A percentile compares a stretch with the other conserved stretches of the same genome.
Evolutionary conservation across 2,329 filamentous ascomycete genomes (phyloP).

Genomic region (Hypoxylon sp.): DNA sequence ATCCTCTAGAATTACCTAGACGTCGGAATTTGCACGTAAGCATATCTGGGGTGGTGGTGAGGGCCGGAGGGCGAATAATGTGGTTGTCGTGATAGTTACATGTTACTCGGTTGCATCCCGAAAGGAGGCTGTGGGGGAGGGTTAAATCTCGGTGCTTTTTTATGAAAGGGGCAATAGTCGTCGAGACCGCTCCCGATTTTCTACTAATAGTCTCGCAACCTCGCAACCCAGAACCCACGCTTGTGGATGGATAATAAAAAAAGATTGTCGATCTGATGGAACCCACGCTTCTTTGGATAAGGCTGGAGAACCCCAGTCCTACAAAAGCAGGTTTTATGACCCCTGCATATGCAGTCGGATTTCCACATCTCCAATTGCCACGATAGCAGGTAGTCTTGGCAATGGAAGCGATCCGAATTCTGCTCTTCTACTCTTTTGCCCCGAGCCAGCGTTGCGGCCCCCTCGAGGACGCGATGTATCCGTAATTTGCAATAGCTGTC

Average conservation of each 20-base stretch:
- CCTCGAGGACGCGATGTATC: slow-evolving; percentile 8
- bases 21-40: slow-evolving; percentile 9
- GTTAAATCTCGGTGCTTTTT: slow-evolving; percentile 15
- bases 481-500: slow-evolving; percentile 19
- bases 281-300: slow-evolving; percentile 28
- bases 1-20: slow-evolving; percentile 6
- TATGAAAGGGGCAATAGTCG: background rate
- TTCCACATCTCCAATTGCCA: slow-evolving; percentile 28
- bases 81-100: slow-evolving; percentile 21
- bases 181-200: slow-evolving; percentile 22
- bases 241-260: slow-evolving; percentile 10
- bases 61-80: background rate
- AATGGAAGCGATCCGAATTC: slow-evolving; percentile 19
- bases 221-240: background rate
- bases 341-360: slow-evolving; percentile 32
- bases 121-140: slow-evolving; percentile 15
- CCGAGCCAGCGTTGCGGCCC: slow-evolving; percentile 13
- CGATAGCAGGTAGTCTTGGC: slow-evolving; percentile 36
- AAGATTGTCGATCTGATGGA: slow-evolving; percentile 35
- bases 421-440: too few relatives aligned
- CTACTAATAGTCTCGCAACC: background rate
- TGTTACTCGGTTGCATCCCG: slow-evolving; percentile 6
- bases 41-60: slow-evolving; percentile 8
- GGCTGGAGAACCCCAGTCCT: slow-evolving; percentile 30
- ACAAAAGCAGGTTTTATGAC: slow-evolving; percentile 39